These are phyloP conservation scores for Biscogniauxia sp. DNA, from an alignment of 2,329 filamentous ascomycete species.

Conservation along the genomic window DNA sequence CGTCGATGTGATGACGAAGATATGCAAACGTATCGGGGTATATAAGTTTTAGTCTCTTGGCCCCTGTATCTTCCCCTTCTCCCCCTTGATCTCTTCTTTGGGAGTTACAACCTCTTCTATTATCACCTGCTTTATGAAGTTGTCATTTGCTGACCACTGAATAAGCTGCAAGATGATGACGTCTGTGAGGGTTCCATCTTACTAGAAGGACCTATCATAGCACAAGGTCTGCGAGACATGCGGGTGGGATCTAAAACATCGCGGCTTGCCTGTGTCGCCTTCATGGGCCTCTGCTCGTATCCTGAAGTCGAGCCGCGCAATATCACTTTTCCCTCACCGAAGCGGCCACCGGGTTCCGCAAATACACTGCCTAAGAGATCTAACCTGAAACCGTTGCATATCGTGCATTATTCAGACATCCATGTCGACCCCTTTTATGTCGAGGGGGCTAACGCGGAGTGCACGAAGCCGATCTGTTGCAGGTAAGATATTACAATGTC, in stretches of 20 bases:
- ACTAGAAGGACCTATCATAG: conserved; percentile 52
- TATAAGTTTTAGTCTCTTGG: neutral
- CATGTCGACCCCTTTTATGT: conserved; percentile 57
- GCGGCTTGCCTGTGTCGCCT: conserved; percentile 48
- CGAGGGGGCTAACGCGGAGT: conserved; percentile 51
- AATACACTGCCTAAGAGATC: conserved; percentile 40
- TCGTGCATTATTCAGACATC: conserved; percentile 60
- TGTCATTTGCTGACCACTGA: conserved; percentile 6
- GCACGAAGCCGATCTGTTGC: conserved; percentile 60
- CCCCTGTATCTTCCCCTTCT: no score
- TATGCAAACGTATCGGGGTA: conserved; percentile 27
- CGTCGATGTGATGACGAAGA: conserved; percentile 18
- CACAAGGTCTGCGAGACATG: conserved; percentile 47
- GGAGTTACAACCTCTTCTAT: no score
- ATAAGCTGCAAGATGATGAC: conserved; percentile 50
- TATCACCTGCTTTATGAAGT: neutral
- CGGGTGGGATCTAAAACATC: conserved; percentile 48
- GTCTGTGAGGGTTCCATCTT: conserved; percentile 53
- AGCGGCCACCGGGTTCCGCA: conserved; percentile 35
- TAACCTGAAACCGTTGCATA: conserved; percentile 44
- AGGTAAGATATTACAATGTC: conserved; percentile 32
- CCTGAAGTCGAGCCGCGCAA: conserved; percentile 43
- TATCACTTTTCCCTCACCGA: conserved; percentile 43
- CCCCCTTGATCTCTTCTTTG: no score
- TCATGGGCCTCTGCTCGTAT: conserved; percentile 53